phyloP scores from a whole-genome alignment of 345 rosid species.

The Eutrema japonicum region DNA sequence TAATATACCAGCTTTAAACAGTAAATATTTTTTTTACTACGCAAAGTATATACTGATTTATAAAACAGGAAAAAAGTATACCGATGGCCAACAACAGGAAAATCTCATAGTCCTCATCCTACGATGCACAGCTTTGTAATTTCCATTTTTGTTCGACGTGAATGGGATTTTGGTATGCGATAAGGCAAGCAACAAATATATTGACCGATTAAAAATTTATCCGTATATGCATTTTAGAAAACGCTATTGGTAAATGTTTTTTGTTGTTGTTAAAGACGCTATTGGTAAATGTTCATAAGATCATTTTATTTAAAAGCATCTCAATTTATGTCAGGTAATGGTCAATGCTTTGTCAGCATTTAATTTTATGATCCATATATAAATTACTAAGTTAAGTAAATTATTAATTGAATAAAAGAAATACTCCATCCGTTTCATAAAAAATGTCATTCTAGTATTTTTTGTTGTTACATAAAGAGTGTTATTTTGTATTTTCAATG shows the following conservation, averaged over 20 bases:
- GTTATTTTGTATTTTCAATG: too few species aligned
- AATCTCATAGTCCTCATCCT: too few species aligned
- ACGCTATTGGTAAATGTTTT: neutral
- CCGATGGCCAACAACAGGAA: too few species aligned
- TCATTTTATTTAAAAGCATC: neutral
- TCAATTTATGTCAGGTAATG: conserved; percentile 12
- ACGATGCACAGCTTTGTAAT: neutral
- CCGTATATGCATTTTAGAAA: neutral
- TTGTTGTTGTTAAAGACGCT: too few species aligned
- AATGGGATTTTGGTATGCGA: too few species aligned
- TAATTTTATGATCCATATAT: neutral
- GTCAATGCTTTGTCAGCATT: conserved; percentile 1
- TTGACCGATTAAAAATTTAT: neutral
- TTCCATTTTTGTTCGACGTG: neutral
- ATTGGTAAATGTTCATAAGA: too few species aligned
- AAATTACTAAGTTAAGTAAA: conserved; percentile 8
- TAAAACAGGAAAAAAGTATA: too few species aligned
- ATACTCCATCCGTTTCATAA: too few species aligned
- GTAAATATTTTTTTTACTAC: neutral
- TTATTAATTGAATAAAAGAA: neutral
- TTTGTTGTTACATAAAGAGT: too few species aligned
- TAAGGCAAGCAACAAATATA: neutral
- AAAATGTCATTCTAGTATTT: too few species aligned
- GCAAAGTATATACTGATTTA: neutral
- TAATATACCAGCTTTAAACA: neutral